These are phyloP conservation scores for Osmanthus fragrans DNA, from an alignment of 257 asterid species.

Conservation along the genomic window DNA sequence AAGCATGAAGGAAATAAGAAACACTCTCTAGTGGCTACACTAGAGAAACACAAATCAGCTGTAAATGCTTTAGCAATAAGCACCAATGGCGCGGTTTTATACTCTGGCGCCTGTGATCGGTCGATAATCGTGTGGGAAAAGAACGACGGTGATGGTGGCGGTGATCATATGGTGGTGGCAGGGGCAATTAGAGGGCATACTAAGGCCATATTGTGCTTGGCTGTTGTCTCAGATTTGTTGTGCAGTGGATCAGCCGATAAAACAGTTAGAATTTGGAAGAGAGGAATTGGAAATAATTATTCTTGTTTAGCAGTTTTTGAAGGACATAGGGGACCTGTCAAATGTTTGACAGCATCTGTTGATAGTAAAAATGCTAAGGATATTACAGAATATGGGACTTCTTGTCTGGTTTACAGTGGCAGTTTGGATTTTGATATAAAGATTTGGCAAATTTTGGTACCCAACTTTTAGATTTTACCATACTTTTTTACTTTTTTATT, in stretches of 20 bases:
- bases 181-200: slow-evolving; percentile 80
- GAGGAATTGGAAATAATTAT: slow-evolving; percentile 50
- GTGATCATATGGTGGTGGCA: slow-evolving; percentile 49
- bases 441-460: slow-evolving; percentile 55
- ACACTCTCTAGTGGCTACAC: slow-evolving; percentile 38
- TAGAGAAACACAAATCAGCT: slow-evolving; percentile 71
- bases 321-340: slow-evolving; percentile 76
- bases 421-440: slow-evolving; percentile 72
- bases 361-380: slow-evolving; percentile 21
- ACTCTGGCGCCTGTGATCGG: slow-evolving; percentile 88
- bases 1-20: slow-evolving; percentile 33
- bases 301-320: slow-evolving; percentile 66
- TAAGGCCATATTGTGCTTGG: slow-evolving; percentile 67
- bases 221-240: slow-evolving; percentile 53
- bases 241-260: slow-evolving; percentile 82
- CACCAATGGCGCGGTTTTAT: slow-evolving; percentile 52
- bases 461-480: slow-evolving; percentile 18
- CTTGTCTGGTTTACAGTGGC: slow-evolving; percentile 63
- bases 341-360: slow-evolving; percentile 58
- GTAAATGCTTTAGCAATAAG: slow-evolving; percentile 80
- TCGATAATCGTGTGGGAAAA: slow-evolving; percentile 76
- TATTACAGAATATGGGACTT: slow-evolving; percentile 22
- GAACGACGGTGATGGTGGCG: slow-evolving; percentile 5
- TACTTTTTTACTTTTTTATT: background rate
- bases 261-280: slow-evolving; percentile 70